Evolutionary conservation across 805 yeast species (phyloP), one percentile per base, ranked within the genome.

Genomic region (Kuraishia molischiana): DNA sequence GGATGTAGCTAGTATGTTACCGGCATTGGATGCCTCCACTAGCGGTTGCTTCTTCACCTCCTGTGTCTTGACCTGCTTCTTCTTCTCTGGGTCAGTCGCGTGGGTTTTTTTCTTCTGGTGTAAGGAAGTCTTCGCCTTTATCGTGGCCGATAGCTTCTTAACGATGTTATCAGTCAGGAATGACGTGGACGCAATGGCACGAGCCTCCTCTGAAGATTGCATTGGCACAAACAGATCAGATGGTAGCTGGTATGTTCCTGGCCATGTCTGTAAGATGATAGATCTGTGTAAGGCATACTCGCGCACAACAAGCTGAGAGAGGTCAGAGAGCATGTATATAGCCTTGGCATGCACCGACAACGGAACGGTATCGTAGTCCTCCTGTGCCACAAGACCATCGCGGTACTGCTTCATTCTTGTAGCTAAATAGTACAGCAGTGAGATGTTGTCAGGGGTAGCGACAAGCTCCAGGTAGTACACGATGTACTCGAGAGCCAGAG

Each of bases 201-300:
- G 81, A 2, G 85, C 80, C 42, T 76, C 80, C 13, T 64, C 59
- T 2, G 72, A 52, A n/a, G 72, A 63, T 6, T 64, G 61, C 66
- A 81, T 74, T 1, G 83, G 74, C n/a, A 66, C 60, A 56, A 70
- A 85, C 6, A 84, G 52, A 50, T 86, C 95, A n/a, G 67, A 58
- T 0, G 90, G 79, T 15, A 86, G 54, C 15, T 74, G 72, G 14
- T 82, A 55, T 48, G 79, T 82, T 1, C 90, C 94, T 0, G 95
- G 94, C 77, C 89, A 87, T 0, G 87, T 77, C 19, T 79, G 72
- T 39, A 83, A 63, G 18, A 71, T 70, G 95, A 95, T 85, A 33
- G 66, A 67, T 47, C 69, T 77, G 19, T 58, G 49, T 19, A 72
- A 78, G 32, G 79, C 72, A 19, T 75, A 58, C 39, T 72, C 75